Evolutionary conservation across 768 basidiomycete genomes (phyloP), one percentile per base, ranked within the genome.

Genomic region (Pholiota molesta): DNA sequence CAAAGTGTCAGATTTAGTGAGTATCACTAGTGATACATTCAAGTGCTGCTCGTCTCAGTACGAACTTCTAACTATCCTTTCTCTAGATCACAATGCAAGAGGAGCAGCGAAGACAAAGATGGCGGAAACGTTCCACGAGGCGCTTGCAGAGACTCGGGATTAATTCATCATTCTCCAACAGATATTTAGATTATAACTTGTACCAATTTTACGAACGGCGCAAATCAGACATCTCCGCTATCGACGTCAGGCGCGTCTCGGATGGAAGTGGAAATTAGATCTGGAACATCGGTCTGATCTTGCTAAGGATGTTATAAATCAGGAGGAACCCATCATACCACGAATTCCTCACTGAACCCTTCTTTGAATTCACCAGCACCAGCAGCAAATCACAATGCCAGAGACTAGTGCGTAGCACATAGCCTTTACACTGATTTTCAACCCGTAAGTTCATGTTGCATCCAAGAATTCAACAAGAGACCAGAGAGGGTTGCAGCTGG

Each of bases 401-500:
- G 17, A 17, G 8, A 21, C 17, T 10, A 44, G 42, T 44, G 42
- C 42, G 42, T 44, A n/a, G 16, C 40, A 13, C 40, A 6, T 42
- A 6, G n/a, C 16, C 42, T 14, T 44, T 2, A 44, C 19, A 1
- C 42, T n/a, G 14, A 40, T n/a, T n/a, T 14, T 40, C 39, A 3
- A 4, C 1, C 35, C 33, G 8, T 23, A 55, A 29, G 10, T 33
- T 16, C 4, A n/a, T 3, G 19, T 31, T 19, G 29, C 11, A 28
- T 21, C 19, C 13, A n/a, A 55, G 53, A 35, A 10, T 37, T 33
- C 33, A 51, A 55, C 33, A 74, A 74, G 54, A 65, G 68, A 60
- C 65, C 68, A 10, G 69, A 69, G 47, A 70, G 72, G 10, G 70
- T 75, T 44, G 67, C 79, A 26, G 83, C 82, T 1, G 86, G 86